Percentiles rank a stretch among this genome's conserved stretches.
These are phyloP conservation scores for Aureobasidium subglaciale DNA, from an alignment of 2,329 filamentous ascomycete genomes.

Conservation along the genomic window DNA sequence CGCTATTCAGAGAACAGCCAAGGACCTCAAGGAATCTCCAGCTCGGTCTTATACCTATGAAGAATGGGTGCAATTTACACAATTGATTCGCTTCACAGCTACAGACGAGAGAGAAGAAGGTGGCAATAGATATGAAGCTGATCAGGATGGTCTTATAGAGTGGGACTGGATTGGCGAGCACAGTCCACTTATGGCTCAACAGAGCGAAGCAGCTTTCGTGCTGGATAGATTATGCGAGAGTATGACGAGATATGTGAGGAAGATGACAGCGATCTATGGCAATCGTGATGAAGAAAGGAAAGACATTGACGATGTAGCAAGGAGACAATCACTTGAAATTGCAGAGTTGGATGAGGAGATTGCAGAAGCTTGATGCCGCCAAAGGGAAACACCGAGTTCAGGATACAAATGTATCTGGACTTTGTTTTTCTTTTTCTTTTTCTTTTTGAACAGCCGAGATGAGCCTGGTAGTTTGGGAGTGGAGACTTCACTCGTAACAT, in stretches of 20 bases:
- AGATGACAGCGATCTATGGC: neutral
- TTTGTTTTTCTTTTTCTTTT: too few species aligned
- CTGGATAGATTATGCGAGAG: conserved; percentile 60
- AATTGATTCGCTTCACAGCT: conserved; percentile 56
- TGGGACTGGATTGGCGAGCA: conserved; percentile 69
- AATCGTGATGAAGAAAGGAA: neutral
- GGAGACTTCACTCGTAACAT: too few species aligned
- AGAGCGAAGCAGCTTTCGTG: conserved; percentile 60
- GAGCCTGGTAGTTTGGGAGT: too few species aligned
- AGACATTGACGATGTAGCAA: neutral
- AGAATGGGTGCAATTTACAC: conserved; percentile 80
- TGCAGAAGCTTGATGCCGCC: neutral
- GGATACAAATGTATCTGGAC: too few species aligned
- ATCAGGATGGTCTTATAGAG: conserved; percentile 53
- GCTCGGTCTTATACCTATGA: conserved; percentile 67
- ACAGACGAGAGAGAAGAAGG: conserved; percentile 22
- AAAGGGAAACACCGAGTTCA: too few species aligned
- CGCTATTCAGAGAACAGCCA: conserved; percentile 60
- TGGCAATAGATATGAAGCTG: conserved; percentile 31
- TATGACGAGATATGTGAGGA: conserved; percentile 42
- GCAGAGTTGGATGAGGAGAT: conserved; percentile 3
- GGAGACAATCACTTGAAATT: neutral
- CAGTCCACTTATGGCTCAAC: conserved; percentile 58
- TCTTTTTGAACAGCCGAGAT: too few species aligned
- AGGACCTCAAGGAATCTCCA: conserved; percentile 52